A percentile compares a stretch with the other conserved stretches of the same genome.
Conservation (phyloP, 768 basidiomycete species). For the Suillus decipiens region DNA sequence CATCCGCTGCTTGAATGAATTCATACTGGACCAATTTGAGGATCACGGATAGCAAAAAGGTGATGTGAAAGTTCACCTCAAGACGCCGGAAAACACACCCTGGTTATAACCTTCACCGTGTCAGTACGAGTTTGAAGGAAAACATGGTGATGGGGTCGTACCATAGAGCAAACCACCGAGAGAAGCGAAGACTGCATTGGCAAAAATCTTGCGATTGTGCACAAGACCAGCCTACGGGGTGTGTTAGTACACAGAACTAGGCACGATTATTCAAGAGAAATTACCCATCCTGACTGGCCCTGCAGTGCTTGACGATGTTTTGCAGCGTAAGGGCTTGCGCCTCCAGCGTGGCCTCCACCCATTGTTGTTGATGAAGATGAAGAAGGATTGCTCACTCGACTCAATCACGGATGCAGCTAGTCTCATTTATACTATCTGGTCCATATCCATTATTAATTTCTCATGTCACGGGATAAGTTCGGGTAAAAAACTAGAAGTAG, state of each 20-base stretch:
- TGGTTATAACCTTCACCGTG: conserved; percentile 25
- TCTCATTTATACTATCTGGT: background rate
- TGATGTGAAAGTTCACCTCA: conserved; percentile 43
- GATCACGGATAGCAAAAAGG: conserved; percentile 3
- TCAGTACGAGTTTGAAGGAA: background rate
- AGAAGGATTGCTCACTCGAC: background rate
- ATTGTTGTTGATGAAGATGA: conserved; percentile 28
- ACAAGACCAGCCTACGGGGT: conserved; percentile 53
- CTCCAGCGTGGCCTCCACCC: conserved; percentile 44
- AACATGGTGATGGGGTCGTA: conserved; percentile 35
- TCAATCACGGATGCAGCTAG: background rate
- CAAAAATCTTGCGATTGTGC: conserved; percentile 64
- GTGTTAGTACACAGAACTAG: conserved; percentile 2
- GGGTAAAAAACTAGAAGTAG: background rate
- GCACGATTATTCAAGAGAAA: conserved; percentile 19
- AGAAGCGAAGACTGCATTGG: conserved; percentile 75
- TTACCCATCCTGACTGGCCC: conserved; percentile 69
- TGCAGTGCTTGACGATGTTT: conserved; percentile 54
- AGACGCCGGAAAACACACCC: conserved; percentile 79
- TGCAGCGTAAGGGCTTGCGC: conserved; percentile 34
- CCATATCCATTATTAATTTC: background rate
- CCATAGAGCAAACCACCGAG: conserved; percentile 60
- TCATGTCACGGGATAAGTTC: conserved; percentile 3
- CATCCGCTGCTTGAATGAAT: conserved; percentile 55
- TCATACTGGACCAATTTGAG: conserved; percentile 39